Base-by-base conservation (phyloP, 176 grass and related monocot genomes). In the Oryza glaberrima region DNA sequence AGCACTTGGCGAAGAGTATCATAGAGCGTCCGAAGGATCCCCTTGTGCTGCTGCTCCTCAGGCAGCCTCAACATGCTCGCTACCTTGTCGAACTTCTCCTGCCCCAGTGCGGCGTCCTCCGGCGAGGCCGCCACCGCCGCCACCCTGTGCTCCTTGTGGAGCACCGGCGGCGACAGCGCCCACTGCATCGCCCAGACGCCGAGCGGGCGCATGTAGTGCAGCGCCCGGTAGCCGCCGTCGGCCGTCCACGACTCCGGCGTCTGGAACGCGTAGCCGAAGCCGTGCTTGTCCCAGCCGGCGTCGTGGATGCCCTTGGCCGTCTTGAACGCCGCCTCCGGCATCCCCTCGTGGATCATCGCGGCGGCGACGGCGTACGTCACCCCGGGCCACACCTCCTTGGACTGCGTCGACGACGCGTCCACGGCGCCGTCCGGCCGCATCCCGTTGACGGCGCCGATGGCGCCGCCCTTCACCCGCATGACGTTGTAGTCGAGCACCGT, bases 161-260 rank as follows among this genome's bases (percentile, higher is more conserved):
- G 86, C 72, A 83, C 66, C 8, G 86, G 88, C 36, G 83, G 89
- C 65, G 91, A 89, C 47, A 98, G 63, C 83, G 96, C 93, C 91
- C 89, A 96, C 77, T 96, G 96, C 96, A 96, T 89, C 2, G 91
- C 91, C 96, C 96, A 98, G 65, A 98, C 85, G 2, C 30, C 82
- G 1, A 98, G 86, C 38, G 91, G 96, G 20, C 96, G 89, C 96
- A 95, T 95, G 83, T 98, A 98, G 43, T 92, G 89, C 35, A 95
- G 77, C 35, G 91, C 88, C 1, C 93, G 85, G 75, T 94, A 98
- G 28, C 92, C 73, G 10, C 89, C 93, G 0, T 91, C 86, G 5
- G 65, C 85, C 17, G 79, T 94, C 93, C 93, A 98, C 32, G 93
- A 69, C 89, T 95, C 96, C 15, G 96, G 93, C 56, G 96, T 98